Evolutionary conservation across 1,284 basidiomycete genomes (phyloP).

Genomic region (Megacollybia platyphylla): DNA sequence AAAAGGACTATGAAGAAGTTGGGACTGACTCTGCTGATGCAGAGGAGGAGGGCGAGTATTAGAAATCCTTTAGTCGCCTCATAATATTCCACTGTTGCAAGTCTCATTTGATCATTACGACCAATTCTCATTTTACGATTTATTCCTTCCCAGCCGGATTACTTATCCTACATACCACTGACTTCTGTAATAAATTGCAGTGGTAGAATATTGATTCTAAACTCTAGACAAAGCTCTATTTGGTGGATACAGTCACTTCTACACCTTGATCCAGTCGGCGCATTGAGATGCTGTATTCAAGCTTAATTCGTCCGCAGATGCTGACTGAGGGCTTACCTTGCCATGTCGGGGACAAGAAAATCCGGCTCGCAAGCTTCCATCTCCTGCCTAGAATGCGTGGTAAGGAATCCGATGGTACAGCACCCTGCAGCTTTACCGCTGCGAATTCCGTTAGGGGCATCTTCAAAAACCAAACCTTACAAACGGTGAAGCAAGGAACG

Average conservation of each 20-base stretch:
- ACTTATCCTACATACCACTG: background rate
- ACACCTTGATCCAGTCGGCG: background rate
- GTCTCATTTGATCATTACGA: background rate
- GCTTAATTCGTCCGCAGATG: too few species aligned
- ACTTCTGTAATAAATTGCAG: too few species aligned
- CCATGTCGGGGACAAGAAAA: constrained; percentile 52
- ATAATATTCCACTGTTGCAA: background rate
- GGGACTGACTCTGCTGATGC: constrained; percentile 83
- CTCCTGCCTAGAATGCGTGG: constrained; percentile 59
- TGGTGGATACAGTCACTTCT: background rate
- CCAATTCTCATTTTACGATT: background rate
- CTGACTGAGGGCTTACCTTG: constrained; percentile 26
- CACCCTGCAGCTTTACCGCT: constrained; percentile 71
- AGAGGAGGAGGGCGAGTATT: constrained; percentile 75
- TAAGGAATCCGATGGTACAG: constrained; percentile 69
- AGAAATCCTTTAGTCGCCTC: constrained; percentile 10
- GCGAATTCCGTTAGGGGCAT: constrained; percentile 70
- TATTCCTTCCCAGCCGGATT: background rate
- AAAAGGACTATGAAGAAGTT: constrained; percentile 96
- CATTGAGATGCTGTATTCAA: background rate
- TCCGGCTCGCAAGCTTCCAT: constrained; percentile 44
- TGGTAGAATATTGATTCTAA: background rate
- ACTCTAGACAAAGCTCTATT: background rate
- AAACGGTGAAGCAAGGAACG: constrained; percentile 5
- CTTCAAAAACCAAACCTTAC: constrained; percentile 72